A percentile compares a stretch with the other conserved stretches of the same genome.
phyloP scores from a whole-genome alignment of 306 rosid genomes.

The Cercis canadensis region DNA sequence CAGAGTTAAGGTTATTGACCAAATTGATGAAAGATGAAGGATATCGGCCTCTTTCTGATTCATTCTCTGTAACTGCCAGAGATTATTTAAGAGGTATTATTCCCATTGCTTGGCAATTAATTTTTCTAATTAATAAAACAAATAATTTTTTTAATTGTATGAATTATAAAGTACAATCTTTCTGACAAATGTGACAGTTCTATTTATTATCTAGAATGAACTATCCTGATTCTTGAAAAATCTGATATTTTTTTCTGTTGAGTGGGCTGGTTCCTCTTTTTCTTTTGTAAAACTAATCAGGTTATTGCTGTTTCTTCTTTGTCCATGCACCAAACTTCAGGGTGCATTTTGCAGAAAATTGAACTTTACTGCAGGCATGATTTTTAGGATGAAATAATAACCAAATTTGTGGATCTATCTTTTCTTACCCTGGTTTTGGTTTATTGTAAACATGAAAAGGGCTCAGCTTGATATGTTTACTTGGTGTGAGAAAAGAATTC shows the following conservation, averaged over 20 bases:
- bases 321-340: too few relatives aligned
- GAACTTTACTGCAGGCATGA: too few relatives aligned
- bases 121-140: not conserved
- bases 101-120: constrained; percentile 17
- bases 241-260: not conserved
- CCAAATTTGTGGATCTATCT: not conserved
- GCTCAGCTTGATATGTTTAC: too few relatives aligned
- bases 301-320: not conserved
- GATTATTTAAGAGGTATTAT: constrained; percentile 43
- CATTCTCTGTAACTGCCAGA: constrained; percentile 12
- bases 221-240: too few relatives aligned
- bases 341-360: not conserved
- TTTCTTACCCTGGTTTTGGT: too few relatives aligned
- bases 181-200: too few relatives aligned
- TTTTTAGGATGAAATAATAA: not conserved
- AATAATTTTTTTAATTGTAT: not conserved
- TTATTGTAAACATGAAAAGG: too few relatives aligned
- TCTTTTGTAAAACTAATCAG: not conserved
- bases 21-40: constrained; percentile 78
- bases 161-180: too few relatives aligned
- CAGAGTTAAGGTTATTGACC: constrained; percentile 53
- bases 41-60: constrained; percentile 47
- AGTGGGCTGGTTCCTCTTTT: too few relatives aligned
- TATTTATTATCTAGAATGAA: too few relatives aligned
- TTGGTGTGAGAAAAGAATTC: too few relatives aligned